Base-by-base conservation (phyloP, 2,329 filamentous ascomycete species). In the Apiospora saccharicola region DNA sequence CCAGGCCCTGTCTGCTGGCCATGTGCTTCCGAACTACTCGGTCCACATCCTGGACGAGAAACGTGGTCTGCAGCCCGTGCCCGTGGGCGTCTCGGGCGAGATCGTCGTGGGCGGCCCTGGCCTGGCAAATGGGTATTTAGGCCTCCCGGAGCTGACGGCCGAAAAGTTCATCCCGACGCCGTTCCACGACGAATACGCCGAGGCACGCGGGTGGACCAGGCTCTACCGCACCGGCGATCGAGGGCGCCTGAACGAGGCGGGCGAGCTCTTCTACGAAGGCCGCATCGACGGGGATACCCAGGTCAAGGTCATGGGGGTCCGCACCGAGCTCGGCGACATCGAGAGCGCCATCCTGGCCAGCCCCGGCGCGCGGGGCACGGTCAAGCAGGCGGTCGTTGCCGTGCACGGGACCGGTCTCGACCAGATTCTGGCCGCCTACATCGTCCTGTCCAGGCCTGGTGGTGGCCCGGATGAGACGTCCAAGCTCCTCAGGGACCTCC, bases 201-300 rank as follows among this genome's bases (percentile, higher is more conserved):
- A 19, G 16, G 19, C 34, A 8, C 26, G n/a, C 4, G 61, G 61
- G 16, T 67, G 61, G 61, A 24, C 61, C 1, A 37, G 13, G 10
- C 37, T 67, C 30, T 43, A 41, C 61, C 30, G 61, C 3, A 67
- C 61, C 22, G 61, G 61, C 30, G 61, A 67, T 34, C 30, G 22
- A 2, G 61, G 61, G 5, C 34, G 61, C 1, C 22, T 37, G 8
- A 14, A 8, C 22, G 26, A 1, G 1, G 14, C 37, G 14, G 61
- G 61, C 12, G 3, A 22, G 30, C 13, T 67, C 8, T 16, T 13
- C 10, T 37, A 14, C n/a, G 16, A 41, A 6, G 61, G 61, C 61
- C 61, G 86, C 3, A 78, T 81, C 3, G 75, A 74, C 0, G 81
- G 79, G 2, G 85, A 87, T 76, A 80, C 79, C 0, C 81, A 85